These are phyloP conservation scores for Epichloe gansuensis DNA, from an alignment of 2,329 filamentous ascomycete species.

Conservation along the genomic window DNA sequence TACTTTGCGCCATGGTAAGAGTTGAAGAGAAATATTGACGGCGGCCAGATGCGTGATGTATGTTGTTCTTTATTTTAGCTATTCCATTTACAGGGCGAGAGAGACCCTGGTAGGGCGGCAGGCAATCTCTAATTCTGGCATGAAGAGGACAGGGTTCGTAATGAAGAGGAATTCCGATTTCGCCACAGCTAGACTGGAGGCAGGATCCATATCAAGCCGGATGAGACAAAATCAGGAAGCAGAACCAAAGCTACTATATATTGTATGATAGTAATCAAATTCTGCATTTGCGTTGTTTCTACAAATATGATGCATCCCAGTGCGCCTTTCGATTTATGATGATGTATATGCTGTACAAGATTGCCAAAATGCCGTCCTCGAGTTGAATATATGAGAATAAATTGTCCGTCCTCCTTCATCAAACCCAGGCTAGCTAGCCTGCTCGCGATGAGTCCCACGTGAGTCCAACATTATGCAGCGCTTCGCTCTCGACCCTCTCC, in stretches of 20 bases:
- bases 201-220: slow-evolving; percentile 3
- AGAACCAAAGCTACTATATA: slow-evolving; percentile 2
- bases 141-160: not conserved
- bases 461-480: no score
- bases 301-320: not conserved
- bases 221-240: not conserved
- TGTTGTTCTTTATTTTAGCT: not conserved
- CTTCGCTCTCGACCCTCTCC: no score
- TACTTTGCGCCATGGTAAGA: slow-evolving; percentile 1
- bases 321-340: not conserved
- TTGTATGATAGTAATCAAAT: slow-evolving; percentile 10
- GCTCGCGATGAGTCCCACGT: not conserved
- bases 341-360: not conserved
- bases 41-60: not conserved
- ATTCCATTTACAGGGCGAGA: not conserved
- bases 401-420: no score
- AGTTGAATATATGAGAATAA: not conserved
- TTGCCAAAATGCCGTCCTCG: no score
- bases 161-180: not conserved
- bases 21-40: slow-evolving; percentile 1
- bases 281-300: not conserved
- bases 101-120: not conserved
- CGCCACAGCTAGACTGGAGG: slow-evolving; percentile 6
- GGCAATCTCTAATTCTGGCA: not conserved
- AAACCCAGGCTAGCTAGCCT: no score